Percentiles rank a stretch among this genome's conserved stretches.
Evolutionary conservation across 768 basidiomycete genomes (phyloP).

Genomic region (Exidia glandulosa): DNA sequence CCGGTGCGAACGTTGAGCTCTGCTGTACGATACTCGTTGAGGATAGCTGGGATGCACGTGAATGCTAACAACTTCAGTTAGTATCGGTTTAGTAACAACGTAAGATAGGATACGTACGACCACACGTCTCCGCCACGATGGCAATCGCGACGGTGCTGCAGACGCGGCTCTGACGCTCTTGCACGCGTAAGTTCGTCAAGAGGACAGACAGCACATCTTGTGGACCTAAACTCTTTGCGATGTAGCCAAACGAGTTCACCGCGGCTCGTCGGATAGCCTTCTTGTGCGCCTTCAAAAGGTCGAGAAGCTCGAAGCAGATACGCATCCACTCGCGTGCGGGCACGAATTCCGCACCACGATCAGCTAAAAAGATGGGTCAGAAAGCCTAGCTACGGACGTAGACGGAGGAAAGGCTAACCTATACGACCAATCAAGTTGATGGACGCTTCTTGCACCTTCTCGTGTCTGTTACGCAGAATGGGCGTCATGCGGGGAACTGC

Average conservation of each 20-base stretch:
- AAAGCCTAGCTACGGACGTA: not conserved
- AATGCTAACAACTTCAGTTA: constrained; percentile 43
- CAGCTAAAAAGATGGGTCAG: constrained; percentile 38
- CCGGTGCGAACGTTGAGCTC: constrained; percentile 98
- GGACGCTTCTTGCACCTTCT: constrained; percentile 98
- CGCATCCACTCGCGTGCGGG: constrained; percentile 99
- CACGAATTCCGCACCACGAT: constrained; percentile 98
- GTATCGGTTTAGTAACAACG: not conserved
- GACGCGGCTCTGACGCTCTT: constrained; percentile 97
- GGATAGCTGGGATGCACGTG: constrained; percentile 96
- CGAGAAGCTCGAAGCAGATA: constrained; percentile 96
- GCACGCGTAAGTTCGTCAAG: constrained; percentile 91
- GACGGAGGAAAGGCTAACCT: constrained; percentile 24
- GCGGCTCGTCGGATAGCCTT: constrained; percentile 97
- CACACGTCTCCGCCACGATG: constrained; percentile 89
- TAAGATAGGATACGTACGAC: constrained; percentile 30
- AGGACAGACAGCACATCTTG: constrained; percentile 95
- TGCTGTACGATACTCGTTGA: constrained; percentile 97
- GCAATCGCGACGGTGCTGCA: constrained; percentile 98
- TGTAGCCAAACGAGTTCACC: constrained; percentile 99
- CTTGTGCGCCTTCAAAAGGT: constrained; percentile 97
- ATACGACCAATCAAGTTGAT: constrained; percentile 99
- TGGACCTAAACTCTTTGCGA: constrained; percentile 97
- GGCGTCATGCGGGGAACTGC: constrained; percentile 98
- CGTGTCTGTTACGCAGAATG: constrained; percentile 97